Evolutionary conservation across 2,329 filamentous ascomycete genomes (phyloP).

Genomic region (Botrytis elliptica): DNA sequence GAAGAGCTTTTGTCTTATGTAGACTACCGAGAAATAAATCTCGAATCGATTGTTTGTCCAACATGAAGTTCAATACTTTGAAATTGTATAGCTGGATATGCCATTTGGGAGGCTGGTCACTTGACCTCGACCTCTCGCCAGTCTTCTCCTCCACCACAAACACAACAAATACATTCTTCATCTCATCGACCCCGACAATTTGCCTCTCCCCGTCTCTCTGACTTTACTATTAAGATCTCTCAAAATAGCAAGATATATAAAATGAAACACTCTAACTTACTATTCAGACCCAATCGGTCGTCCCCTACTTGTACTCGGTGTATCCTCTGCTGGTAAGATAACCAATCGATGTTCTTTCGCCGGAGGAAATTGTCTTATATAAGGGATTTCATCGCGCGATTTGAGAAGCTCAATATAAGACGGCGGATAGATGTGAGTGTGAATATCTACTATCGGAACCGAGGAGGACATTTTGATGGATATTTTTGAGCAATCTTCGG

Average conservation of each 20-base stretch:
- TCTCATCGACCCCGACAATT: background rate
- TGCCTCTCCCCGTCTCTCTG: too few species aligned
- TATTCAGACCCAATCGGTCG: slow-evolving; percentile 83
- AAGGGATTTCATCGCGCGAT: slow-evolving; percentile 61
- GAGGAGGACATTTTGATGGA: slow-evolving; percentile 31
- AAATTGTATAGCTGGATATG: background rate
- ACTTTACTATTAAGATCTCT: rapidly evolving
- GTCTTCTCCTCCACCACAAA: background rate
- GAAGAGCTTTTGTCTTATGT: background rate
- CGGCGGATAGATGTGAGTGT: slow-evolving; percentile 69
- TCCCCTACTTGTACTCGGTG: slow-evolving; percentile 61
- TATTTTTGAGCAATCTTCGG: background rate
- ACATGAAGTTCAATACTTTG: too few species aligned
- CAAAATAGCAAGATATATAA: background rate
- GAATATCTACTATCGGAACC: slow-evolving; percentile 59
- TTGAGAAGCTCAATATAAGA: slow-evolving; percentile 61
- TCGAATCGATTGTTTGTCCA: background rate
- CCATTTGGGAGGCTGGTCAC: background rate
- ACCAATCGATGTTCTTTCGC: slow-evolving; percentile 61
- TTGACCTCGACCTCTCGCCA: background rate
- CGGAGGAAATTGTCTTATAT: slow-evolving; percentile 65
- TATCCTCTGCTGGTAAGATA: slow-evolving; percentile 59
- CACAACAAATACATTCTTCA: background rate
- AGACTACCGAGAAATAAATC: too few species aligned
- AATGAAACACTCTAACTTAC: slow-evolving; percentile 45